Conservation (phyloP, 352 stramenopile genomes). For the Phytophthora colocasiae region DNA sequence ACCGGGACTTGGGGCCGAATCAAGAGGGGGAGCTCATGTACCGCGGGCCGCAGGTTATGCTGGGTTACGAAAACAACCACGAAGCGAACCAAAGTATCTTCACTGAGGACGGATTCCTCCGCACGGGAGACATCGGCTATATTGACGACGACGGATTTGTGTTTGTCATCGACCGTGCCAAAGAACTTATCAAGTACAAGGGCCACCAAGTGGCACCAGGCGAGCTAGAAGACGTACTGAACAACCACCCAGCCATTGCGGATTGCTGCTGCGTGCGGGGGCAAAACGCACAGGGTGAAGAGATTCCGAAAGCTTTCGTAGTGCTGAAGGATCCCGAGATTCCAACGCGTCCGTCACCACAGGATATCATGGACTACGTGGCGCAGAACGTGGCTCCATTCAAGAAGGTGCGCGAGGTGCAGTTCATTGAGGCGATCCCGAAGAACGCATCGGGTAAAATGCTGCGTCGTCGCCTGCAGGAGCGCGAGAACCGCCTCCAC, state of each 20-base stretch:
- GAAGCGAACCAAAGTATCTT: conserved; percentile 87
- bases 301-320: conserved; percentile 91
- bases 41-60: conserved; percentile 94
- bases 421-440: conserved; percentile 91
- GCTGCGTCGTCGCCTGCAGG: conserved; percentile 78
- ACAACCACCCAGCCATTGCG: conserved; percentile 77
- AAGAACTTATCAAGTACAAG: conserved; percentile 96
- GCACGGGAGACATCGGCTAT: conserved; percentile 91
- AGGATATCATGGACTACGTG: conserved; percentile 88
- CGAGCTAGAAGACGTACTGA: conserved; percentile 92
- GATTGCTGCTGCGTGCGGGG: conserved; percentile 81
- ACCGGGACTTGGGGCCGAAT: conserved; percentile 44
- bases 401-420: conserved; percentile 90
- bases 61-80: conserved; percentile 91
- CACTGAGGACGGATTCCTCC: conserved; percentile 82
- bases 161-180: conserved; percentile 92
- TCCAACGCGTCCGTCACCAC: conserved; percentile 47
- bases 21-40: conserved; percentile 84
- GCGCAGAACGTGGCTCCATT: conserved; percentile 79
- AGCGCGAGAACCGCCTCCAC: conserved; percentile 42
- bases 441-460: conserved; percentile 94
- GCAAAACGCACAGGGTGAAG: conserved; percentile 82
- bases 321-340: conserved; percentile 65
- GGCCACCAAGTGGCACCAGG: conserved; percentile 91
- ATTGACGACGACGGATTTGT: conserved; percentile 94